Base-by-base conservation (phyloP, 352 stramenopile species). In the Globisporangium takayamanum region DNA sequence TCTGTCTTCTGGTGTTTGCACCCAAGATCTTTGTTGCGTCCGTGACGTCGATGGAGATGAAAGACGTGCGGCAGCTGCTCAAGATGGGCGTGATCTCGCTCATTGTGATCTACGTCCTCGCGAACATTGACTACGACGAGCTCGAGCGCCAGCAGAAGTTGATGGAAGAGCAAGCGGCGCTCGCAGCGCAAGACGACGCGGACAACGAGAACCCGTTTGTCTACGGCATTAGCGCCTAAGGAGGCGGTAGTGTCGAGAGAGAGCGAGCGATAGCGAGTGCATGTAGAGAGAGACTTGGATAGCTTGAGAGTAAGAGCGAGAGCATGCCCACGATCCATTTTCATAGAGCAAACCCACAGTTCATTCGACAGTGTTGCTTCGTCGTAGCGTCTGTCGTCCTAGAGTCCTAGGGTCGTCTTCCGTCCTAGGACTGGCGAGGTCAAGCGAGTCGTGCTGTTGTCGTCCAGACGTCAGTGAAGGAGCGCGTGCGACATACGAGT, bases 81-180 rank as follows among this genome's bases (percentile, higher is more conserved):
- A 95, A 95, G 75, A 95, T 95, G 86, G 77, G 70, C 3, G 72
- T 85, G 14, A 69, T 95, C 20, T 91, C 84, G 66, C 61, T 94
- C 12, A 55, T 87, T 33, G 80, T 95, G 73, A 94, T 95, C 57
- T 95, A 92, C 75, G 53, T 93, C 26, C 60, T 95, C 18, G 75
- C 86, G 18, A 95, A 95, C 78, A 92, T 95, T 50, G 86, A 95
- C 62, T 95, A 95, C 52, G 86, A 95, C 45, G 86, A 95, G 62
- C 90, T 95, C 59, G 84, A 95, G 67, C 86, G 86, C 25, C 86
- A 95, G 67, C 86, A 95, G 65, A 75, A 84, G 58, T 72, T 95
- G 26, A 53, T 89, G 8, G 84, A 92, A 55, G 79, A 87, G 46
- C 66, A 78, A 44, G 66, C 71, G 15, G 62, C 62, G 26, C 44